A percentile compares a stretch with the other conserved stretches of the same genome.
Evolutionary conservation across 1,139 yeast species (phyloP).

Genomic region (Hansenula sp.): DNA sequence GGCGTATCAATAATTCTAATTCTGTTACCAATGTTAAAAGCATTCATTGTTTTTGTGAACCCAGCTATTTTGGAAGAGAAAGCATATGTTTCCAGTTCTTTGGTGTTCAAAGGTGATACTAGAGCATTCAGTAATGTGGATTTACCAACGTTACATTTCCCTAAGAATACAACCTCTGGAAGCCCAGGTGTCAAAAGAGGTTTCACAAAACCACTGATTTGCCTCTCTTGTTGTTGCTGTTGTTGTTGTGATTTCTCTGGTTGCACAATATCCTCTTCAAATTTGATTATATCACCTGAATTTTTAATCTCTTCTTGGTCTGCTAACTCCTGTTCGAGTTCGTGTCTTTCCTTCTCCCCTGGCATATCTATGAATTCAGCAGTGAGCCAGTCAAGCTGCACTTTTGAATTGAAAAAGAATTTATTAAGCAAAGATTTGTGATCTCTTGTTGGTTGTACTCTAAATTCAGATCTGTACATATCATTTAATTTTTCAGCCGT

Average conservation of each 20-base stretch:
- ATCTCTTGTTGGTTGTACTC: conserved; percentile 35
- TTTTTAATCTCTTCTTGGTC: conserved; percentile 6
- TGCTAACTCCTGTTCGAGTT: conserved; percentile 23
- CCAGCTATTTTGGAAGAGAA: conserved; percentile 63
- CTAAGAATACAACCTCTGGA: conserved; percentile 74
- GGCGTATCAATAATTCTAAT: conserved; percentile 78
- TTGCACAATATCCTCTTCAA: conserved; percentile 14
- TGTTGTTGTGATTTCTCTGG: background rate
- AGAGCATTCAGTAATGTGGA: conserved; percentile 67
- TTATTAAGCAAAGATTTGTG: conserved; percentile 24
- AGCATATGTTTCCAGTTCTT: conserved; percentile 38
- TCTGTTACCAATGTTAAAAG: conserved; percentile 61
- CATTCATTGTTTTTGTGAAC: conserved; percentile 71
- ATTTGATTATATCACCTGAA: background rate
- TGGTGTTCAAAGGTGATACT: conserved; percentile 31
- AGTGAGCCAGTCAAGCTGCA: conserved; percentile 57
- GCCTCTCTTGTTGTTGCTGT: conserved; percentile 1
- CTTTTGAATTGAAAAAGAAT: conserved; percentile 43
- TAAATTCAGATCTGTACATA: conserved; percentile 13
- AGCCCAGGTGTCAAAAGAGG: conserved; percentile 19
- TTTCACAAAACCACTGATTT: conserved; percentile 3
- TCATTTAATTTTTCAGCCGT: conserved; percentile 9
- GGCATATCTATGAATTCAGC: conserved; percentile 52
- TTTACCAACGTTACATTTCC: conserved; percentile 84
- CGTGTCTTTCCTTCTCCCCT: conserved; percentile 42